Percentiles rank a stretch among this genome's conserved stretches.
These are phyloP conservation scores for Penium margaritaceum DNA, from an alignment of 139 green algal species.

Conservation along the genomic window DNA sequence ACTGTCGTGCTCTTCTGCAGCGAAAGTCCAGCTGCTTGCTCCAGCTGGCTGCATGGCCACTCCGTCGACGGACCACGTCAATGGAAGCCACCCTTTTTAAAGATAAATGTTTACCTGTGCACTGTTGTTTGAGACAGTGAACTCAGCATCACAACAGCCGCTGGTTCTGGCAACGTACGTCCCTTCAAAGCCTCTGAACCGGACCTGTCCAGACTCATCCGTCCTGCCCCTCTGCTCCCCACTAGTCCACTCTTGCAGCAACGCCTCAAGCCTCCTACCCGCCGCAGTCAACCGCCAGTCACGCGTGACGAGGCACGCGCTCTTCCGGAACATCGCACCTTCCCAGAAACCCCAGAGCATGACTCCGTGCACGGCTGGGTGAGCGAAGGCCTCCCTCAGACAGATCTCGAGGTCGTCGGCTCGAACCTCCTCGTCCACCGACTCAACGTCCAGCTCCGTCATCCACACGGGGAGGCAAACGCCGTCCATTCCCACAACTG, in stretches of 20 bases:
- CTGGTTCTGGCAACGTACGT: no score
- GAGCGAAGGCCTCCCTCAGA: slow-evolving; percentile 37
- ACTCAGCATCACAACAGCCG: no score
- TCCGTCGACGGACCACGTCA: no score
- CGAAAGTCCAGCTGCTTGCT: no score
- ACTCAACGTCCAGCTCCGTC: slow-evolving; percentile 35
- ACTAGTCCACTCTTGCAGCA: slow-evolving; percentile 36
- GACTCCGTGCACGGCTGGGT: slow-evolving; percentile 35
- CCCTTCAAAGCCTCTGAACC: no score
- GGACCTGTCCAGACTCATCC: no score
- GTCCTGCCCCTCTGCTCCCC: background rate
- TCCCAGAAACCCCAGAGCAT: slow-evolving; percentile 46
- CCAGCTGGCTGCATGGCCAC: no score
- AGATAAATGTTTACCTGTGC: no score
- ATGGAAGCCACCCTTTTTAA: no score
- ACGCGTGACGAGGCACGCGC: slow-evolving; percentile 10
- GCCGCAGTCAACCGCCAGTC: slow-evolving; percentile 33
- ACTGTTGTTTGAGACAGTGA: no score
- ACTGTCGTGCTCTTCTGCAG: no score
- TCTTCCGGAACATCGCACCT: slow-evolving; percentile 22
- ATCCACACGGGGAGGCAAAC: slow-evolving; percentile 40
- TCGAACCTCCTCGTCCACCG: slow-evolving; percentile 18
- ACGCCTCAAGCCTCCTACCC: slow-evolving; percentile 20
- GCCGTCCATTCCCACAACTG: background rate
- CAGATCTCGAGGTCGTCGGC: slow-evolving; percentile 38